A percentile compares a stretch with the other conserved stretches of the same genome.
These are phyloP conservation scores for Neofusicoccum cordaticola DNA, from an alignment of 2,329 filamentous ascomycete species.

Conservation along the genomic window DNA sequence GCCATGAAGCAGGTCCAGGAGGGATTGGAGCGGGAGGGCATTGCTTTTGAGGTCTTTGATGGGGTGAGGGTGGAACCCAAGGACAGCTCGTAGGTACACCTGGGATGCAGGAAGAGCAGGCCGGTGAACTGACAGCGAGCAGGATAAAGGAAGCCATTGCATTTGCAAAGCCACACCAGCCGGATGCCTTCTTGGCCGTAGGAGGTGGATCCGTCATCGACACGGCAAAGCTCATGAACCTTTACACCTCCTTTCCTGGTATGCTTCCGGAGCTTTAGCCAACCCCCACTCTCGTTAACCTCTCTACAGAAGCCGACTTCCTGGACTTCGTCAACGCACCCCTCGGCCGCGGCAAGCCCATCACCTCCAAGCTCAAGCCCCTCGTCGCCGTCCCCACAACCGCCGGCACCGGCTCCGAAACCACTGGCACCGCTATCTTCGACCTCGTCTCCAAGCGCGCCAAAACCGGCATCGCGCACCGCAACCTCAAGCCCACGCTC, in stretches of 20 bases:
- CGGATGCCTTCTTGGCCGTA: constrained; percentile 90
- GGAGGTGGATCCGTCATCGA: constrained; percentile 94
- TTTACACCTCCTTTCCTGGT: constrained; percentile 79
- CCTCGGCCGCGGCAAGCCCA: constrained; percentile 76
- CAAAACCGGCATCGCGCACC: constrained; percentile 94
- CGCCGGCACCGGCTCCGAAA: constrained; percentile 86
- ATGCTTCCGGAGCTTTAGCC: neutral
- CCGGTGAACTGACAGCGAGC: neutral
- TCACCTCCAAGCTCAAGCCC: constrained; percentile 68
- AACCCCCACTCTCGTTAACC: constrained; percentile 5
- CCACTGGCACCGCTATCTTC: constrained; percentile 96
- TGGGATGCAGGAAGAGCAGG: too few relatives aligned
- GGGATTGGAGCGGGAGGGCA: constrained; percentile 71
- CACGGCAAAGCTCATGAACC: constrained; percentile 97
- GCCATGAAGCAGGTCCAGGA: constrained; percentile 89
- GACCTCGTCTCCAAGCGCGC: constrained; percentile 85
- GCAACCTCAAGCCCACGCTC: constrained; percentile 90
- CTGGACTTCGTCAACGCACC: constrained; percentile 98
- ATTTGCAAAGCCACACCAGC: constrained; percentile 74
- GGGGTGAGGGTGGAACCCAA: constrained; percentile 86
- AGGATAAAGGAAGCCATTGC: constrained; percentile 87
- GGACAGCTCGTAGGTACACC: constrained; percentile 70
- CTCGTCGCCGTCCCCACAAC: constrained; percentile 83
- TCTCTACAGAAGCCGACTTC: constrained; percentile 70
- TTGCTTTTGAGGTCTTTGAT: constrained; percentile 78